A percentile compares a stretch with the other conserved stretches of the same genome.
phyloP scores from a whole-genome alignment of 768 basidiomycete species.

The Cubamyces lactineus region DNA sequence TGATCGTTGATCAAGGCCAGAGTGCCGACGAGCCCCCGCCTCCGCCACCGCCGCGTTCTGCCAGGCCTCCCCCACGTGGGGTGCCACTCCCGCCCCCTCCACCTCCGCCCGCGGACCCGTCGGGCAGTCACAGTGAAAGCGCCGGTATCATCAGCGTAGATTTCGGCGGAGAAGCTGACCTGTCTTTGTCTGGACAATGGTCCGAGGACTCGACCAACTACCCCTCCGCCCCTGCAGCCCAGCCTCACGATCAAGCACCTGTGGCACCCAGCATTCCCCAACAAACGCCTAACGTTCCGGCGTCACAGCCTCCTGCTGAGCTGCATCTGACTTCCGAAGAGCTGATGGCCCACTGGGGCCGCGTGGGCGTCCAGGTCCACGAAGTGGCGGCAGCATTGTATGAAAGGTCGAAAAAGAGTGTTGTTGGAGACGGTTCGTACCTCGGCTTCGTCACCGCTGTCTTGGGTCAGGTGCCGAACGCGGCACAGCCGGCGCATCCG shows the following conservation, averaged over 20 bases:
- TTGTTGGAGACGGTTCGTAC: slow-evolving; percentile 86
- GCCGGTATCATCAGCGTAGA: slow-evolving; percentile 61
- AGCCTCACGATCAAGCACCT: slow-evolving; percentile 12
- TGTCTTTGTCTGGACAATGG: slow-evolving; percentile 59
- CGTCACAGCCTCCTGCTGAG: slow-evolving; percentile 5
- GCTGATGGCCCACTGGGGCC: slow-evolving; percentile 68
- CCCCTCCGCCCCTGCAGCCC: slow-evolving; percentile 37
- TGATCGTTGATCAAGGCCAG: slow-evolving; percentile 37
- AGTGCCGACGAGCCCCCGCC: slow-evolving; percentile 42
- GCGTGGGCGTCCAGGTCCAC: slow-evolving; percentile 74
- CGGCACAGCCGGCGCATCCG: slow-evolving; percentile 43
- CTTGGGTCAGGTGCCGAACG: slow-evolving; percentile 67
- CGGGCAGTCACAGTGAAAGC: slow-evolving; percentile 63
- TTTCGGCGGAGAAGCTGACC: slow-evolving; percentile 51
- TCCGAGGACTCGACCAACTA: slow-evolving; percentile 56
- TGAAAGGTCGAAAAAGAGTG: slow-evolving; percentile 74
- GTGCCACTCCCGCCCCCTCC: slow-evolving; percentile 45
- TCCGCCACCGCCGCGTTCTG: slow-evolving; percentile 47
- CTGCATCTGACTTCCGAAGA: slow-evolving; percentile 59
- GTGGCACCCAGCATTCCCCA: slow-evolving; percentile 1
- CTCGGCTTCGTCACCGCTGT: slow-evolving; percentile 75
- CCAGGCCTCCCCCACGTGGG: slow-evolving; percentile 41
- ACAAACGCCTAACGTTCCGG: not conserved
- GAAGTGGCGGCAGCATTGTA: slow-evolving; percentile 68
- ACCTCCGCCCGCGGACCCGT: slow-evolving; percentile 37